These are phyloP conservation scores for Tylopilus sp. DNA, from an alignment of 768 basidiomycete genomes.

Conservation along the genomic window DNA sequence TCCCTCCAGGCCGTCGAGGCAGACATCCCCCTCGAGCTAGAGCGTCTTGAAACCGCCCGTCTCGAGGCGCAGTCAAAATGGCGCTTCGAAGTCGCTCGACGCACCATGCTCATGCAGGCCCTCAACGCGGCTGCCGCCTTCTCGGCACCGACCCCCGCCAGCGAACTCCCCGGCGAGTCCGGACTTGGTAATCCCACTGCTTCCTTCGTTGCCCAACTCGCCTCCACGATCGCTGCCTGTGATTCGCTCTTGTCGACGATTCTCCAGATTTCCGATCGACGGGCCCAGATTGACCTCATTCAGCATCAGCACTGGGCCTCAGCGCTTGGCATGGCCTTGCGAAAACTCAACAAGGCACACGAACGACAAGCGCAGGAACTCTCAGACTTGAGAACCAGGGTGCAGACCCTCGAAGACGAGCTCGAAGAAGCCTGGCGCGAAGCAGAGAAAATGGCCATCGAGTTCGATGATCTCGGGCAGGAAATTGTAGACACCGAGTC, in stretches of 20 bases:
- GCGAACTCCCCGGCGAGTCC: background rate
- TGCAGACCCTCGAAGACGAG: conserved; percentile 61
- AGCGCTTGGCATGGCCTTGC: conserved; percentile 72
- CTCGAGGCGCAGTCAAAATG: conserved; percentile 59
- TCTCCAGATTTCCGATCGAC: conserved; percentile 56
- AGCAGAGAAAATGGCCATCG: conserved; percentile 67
- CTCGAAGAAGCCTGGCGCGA: conserved; percentile 80
- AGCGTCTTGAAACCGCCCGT: conserved; percentile 53
- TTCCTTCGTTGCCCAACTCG: conserved; percentile 53
- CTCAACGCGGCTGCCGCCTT: conserved; percentile 32
- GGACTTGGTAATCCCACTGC: conserved; percentile 32
- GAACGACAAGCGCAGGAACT: conserved; percentile 62
- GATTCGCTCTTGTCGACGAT: conserved; percentile 59
- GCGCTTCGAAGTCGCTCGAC: conserved; percentile 60
- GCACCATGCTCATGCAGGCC: conserved; percentile 70
- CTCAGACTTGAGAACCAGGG: conserved; percentile 40
- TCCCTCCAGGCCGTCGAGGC: conserved; percentile 59
- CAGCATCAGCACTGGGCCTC: conserved; percentile 69
- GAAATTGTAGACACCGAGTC: conserved; percentile 22
- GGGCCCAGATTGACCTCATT: conserved; percentile 56
- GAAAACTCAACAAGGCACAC: conserved; percentile 77
- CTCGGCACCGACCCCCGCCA: background rate
- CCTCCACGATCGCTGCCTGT: conserved; percentile 53
- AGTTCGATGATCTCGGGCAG: conserved; percentile 62
- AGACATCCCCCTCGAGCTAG: conserved; percentile 54